Percentiles rank a stretch among this genome's conserved stretches.
These are phyloP conservation scores for Neobulgaria alba DNA, from an alignment of 2,329 filamentous ascomycete genomes.

Conservation along the genomic window DNA sequence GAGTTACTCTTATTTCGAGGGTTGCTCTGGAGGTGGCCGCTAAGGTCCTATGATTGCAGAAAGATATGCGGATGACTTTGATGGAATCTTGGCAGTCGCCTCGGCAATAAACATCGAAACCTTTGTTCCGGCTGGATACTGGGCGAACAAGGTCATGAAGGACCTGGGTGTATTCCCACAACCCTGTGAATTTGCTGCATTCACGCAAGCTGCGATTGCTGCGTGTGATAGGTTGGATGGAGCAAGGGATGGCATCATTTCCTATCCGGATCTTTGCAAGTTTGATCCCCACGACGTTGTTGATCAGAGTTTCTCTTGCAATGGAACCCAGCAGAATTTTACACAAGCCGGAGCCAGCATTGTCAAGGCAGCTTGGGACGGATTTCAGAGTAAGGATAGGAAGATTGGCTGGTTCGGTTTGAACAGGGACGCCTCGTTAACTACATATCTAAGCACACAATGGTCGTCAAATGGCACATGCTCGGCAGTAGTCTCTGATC, in stretches of 20 bases:
- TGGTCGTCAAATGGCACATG: not conserved
- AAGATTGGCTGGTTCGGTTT: not conserved
- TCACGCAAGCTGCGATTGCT: constrained; percentile 5
- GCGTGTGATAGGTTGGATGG: constrained; percentile 16
- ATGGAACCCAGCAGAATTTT: constrained; percentile 5
- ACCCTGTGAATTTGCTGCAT: constrained; percentile 10
- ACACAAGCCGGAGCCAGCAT: not conserved
- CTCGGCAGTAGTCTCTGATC: not conserved
- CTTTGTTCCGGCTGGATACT: constrained; percentile 3
- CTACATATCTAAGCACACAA: not conserved
- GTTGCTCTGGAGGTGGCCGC: constrained; percentile 32
- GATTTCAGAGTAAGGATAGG: not conserved
- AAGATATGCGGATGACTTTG: constrained; percentile 30
- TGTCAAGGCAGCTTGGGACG: not conserved
- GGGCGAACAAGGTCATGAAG: constrained; percentile 15
- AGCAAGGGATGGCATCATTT: constrained; percentile 13
- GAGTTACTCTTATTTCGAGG: constrained; percentile 31
- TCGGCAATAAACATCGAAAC: constrained; percentile 30
- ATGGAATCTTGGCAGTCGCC: constrained; percentile 33
- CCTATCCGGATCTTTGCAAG: constrained; percentile 5
- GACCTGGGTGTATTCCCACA: constrained; percentile 3
- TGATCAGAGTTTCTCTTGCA: constrained; percentile 7
- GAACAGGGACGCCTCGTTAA: constrained; percentile 2
- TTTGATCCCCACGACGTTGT: constrained; percentile 11
- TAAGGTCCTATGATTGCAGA: constrained; percentile 32